A percentile compares a stretch with the other conserved stretches of the same genome.
Evolutionary conservation across 805 yeast species (phyloP).

Genomic region (Ogataea philodendri): DNA sequence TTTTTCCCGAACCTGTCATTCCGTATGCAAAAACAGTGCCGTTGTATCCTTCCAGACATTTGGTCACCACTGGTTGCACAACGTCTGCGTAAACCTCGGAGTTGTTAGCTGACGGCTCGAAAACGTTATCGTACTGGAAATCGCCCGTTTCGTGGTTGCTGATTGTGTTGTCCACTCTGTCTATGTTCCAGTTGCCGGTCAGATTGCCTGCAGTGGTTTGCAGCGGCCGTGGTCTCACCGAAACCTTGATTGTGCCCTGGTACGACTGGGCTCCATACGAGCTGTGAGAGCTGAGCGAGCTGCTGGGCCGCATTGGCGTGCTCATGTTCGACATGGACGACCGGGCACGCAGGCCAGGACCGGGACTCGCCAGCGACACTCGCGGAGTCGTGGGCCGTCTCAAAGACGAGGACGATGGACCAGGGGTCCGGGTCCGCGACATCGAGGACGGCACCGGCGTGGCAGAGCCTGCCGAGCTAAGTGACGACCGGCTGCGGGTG

Average conservation of each 20-base stretch:
- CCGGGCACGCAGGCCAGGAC: conserved; percentile 18
- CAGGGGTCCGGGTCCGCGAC: conserved; percentile 17
- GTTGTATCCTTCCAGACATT: conserved; percentile 70
- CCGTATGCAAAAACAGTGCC: conserved; percentile 94
- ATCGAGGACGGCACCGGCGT: conserved; percentile 19
- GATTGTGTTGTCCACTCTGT: conserved; percentile 39
- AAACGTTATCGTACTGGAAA: conserved; percentile 78
- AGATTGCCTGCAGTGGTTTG: conserved; percentile 14
- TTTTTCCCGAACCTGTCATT: conserved; percentile 92
- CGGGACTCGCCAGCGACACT: conserved; percentile 7
- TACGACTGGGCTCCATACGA: conserved; percentile 41
- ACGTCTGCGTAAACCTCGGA: conserved; percentile 55
- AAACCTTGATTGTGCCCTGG: conserved; percentile 71
- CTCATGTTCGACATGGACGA: conserved; percentile 22
- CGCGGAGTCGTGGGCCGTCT: conserved; percentile 23
- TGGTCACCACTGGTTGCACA: conserved; percentile 53
- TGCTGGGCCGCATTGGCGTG: conserved; percentile 25
- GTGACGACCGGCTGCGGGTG: conserved; percentile 16
- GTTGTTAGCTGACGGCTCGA: conserved; percentile 54
- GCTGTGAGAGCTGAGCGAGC: conserved; percentile 19
- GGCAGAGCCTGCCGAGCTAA: conserved; percentile 10
- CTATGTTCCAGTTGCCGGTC: conserved; percentile 44
- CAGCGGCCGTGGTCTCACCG: conserved; percentile 74
- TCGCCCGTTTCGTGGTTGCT: conserved; percentile 56
- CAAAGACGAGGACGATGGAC: conserved; percentile 19